phyloP scores from a whole-genome alignment of 2,329 filamentous ascomycete genomes.

The Teratosphaeria epicoccoides region DNA sequence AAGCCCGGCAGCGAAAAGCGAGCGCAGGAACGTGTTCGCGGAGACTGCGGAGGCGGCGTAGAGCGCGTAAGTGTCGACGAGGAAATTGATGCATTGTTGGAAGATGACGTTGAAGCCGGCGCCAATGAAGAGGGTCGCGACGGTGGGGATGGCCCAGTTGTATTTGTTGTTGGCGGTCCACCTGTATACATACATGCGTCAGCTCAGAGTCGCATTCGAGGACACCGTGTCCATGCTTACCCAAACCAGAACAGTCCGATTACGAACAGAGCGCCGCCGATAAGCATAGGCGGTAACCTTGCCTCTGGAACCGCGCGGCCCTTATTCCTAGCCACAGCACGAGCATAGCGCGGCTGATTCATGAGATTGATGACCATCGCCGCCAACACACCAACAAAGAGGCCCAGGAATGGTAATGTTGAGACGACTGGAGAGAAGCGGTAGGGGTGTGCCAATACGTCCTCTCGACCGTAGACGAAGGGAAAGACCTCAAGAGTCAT shows the following conservation, averaged over 20 bases:
- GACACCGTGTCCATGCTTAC: neutral
- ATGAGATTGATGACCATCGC: conserved; percentile 33
- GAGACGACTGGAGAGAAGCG: conserved; percentile 33
- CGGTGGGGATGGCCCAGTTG: conserved; percentile 33
- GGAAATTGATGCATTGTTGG: conserved; percentile 39
- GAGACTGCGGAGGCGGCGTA: conserved; percentile 42
- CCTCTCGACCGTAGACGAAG: conserved; percentile 31
- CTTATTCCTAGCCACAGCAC: conserved; percentile 27
- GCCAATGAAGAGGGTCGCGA: conserved; percentile 35
- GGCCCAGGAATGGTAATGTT: conserved; percentile 36
- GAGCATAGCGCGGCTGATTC: conserved; percentile 38
- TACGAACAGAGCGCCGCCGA: conserved; percentile 35
- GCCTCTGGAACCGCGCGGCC: conserved; percentile 27
- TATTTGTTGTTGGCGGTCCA: conserved; percentile 31
- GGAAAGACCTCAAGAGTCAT: conserved; percentile 39
- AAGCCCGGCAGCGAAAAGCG: conserved; percentile 31
- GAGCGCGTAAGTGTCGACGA: conserved; percentile 26
- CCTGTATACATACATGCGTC: neutral
- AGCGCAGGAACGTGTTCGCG: conserved; percentile 40
- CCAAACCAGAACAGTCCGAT: conserved; percentile 21
- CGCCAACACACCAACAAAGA: conserved; percentile 33
- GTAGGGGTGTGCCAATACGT: conserved; percentile 23
- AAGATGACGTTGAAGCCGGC: conserved; percentile 39
- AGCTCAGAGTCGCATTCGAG: neutral
- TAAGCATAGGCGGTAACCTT: conserved; percentile 34